Conservation (phyloP, 371 early-diverging fungal genomes). For the Syncephalastrum sp. region DNA sequence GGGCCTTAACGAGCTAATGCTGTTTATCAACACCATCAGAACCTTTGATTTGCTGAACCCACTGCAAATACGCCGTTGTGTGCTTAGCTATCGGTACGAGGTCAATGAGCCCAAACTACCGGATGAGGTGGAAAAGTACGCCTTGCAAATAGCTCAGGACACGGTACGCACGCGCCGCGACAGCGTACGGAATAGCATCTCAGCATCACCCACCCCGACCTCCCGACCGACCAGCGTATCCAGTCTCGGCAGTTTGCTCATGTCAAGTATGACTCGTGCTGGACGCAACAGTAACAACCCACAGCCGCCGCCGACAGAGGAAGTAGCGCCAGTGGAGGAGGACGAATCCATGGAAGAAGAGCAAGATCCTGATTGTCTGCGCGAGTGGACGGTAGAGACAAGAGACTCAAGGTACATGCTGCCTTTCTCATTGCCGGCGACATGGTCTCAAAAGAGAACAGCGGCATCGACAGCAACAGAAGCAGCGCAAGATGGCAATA, state of each 20-base stretch:
- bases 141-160: conserved; percentile 65
- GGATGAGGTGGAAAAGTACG: conserved; percentile 71
- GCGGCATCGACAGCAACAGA: conserved; percentile 13
- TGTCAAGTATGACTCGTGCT: conserved; percentile 9
- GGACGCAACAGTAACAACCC: conserved; percentile 5
- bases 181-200: conserved; percentile 6
- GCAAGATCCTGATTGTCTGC: conserved; percentile 22
- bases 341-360: conserved; percentile 10
- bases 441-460: conserved; percentile 10
- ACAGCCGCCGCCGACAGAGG: conserved; percentile 1
- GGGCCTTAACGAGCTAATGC: conserved; percentile 61
- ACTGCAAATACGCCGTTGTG: conserved; percentile 68
- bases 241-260: conserved; percentile 32
- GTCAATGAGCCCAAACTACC: conserved; percentile 71
- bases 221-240: conserved; percentile 34
- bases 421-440: conserved; percentile 53
- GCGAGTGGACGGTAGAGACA: conserved; percentile 32
- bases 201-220: background rate
- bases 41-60: conserved; percentile 66
- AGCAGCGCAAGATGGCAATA: background rate
- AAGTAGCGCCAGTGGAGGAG: background rate
- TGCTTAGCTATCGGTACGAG: conserved; percentile 83
- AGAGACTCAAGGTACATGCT: conserved; percentile 52
- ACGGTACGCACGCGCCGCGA: conserved; percentile 42
- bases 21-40: conserved; percentile 71